A percentile compares a stretch with the other conserved stretches of the same genome.
phyloP scores from a whole-genome alignment of 2,329 filamentous ascomycete species.

The Chalaropsis thielavioides region DNA sequence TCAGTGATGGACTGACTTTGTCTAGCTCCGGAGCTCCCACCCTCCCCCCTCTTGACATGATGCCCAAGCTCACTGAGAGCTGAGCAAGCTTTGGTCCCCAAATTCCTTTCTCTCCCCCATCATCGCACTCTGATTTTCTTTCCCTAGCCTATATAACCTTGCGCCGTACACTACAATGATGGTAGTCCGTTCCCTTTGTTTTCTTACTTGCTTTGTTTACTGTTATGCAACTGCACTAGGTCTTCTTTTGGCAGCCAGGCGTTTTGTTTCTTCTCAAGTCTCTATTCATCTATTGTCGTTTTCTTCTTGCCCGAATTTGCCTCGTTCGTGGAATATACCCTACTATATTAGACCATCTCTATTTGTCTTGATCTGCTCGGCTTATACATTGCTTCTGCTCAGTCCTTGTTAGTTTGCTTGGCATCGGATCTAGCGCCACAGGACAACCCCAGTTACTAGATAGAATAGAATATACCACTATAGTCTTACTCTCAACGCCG shows the following conservation, averaged over 20 bases:
- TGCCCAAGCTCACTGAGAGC: slow-evolving; percentile 12
- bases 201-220: background rate
- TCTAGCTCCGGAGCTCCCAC: slow-evolving; percentile 11
- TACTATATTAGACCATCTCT: slow-evolving; percentile 1
- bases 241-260: too few relatives aligned
- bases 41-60: slow-evolving; percentile 10
- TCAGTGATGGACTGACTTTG: slow-evolving; percentile 1
- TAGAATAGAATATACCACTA: slow-evolving; percentile 13
- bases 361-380: background rate
- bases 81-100: background rate
- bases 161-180: background rate
- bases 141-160: background rate
- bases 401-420: background rate
- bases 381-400: background rate
- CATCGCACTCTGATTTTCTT: background rate
- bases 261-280: background rate
- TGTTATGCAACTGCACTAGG: background rate
- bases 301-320: background rate
- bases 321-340: slow-evolving; percentile 3
- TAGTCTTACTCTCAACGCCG: background rate
- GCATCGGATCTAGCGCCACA: background rate
- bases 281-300: background rate
- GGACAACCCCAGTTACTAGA: slow-evolving; percentile 1
- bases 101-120: background rate
- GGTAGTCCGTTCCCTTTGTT: slow-evolving; percentile 1